Conservation (phyloP, 202 grass and related monocot genomes). For the Elaeis oleifera region DNA sequence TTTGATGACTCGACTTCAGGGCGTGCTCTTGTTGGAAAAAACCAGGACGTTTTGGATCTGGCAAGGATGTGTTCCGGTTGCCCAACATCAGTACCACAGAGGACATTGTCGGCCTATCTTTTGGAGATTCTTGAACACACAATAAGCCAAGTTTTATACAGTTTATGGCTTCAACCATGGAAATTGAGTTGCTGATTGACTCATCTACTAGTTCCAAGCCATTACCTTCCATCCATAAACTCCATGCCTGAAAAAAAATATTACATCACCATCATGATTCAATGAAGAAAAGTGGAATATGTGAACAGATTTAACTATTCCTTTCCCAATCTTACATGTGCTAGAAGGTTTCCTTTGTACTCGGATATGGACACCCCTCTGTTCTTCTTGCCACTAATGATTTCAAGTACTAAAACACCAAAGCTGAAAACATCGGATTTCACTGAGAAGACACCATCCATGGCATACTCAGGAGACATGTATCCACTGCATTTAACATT, state of each 20-base stretch:
- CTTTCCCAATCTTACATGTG: conserved; percentile 30
- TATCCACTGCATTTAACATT: conserved; percentile 27
- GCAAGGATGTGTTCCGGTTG: no score
- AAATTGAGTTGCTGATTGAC: conserved; percentile 27
- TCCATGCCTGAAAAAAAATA: conserved; percentile 34
- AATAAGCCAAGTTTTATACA: conserved; percentile 45
- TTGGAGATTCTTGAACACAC: conserved; percentile 48
- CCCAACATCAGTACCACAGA: conserved; percentile 6
- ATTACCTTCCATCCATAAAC: conserved; percentile 34
- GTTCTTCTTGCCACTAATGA: conserved; percentile 43
- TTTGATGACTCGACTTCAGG: conserved; percentile 19
- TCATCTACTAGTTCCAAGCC: conserved; percentile 34
- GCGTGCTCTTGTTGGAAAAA: conserved; percentile 19
- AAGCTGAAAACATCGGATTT: conserved; percentile 75
- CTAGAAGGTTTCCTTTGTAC: conserved; percentile 41
- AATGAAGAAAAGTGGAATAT: background rate
- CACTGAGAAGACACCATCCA: conserved; percentile 54
- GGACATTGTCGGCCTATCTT: conserved; percentile 42
- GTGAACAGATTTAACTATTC: no score
- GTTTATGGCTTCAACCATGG: conserved; percentile 29
- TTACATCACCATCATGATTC: background rate
- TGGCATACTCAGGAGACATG: conserved; percentile 64
- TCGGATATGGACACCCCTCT: conserved; percentile 36
- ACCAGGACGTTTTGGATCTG: conserved; percentile 43
- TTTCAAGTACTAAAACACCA: conserved; percentile 51